phyloP scores from a whole-genome alignment of 345 rosid genomes.

The Syzygium aromaticum region DNA sequence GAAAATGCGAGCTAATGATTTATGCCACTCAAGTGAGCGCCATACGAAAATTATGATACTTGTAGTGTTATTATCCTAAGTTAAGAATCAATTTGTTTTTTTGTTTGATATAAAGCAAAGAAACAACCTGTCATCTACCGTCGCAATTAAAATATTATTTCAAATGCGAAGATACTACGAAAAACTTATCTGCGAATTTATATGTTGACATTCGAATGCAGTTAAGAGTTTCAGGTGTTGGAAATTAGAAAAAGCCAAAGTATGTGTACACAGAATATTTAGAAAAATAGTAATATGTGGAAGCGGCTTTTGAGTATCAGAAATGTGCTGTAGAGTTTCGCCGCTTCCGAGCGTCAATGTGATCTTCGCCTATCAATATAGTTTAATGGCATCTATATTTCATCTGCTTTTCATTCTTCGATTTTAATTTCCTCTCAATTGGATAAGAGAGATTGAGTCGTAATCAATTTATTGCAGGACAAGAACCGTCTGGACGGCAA shows the following conservation, averaged over 20 bases:
- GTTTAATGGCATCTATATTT: not conserved
- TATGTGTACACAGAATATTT: not conserved
- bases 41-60: too few species aligned
- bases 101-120: not conserved
- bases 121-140: not conserved
- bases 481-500: not conserved
- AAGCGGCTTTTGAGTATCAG: not conserved
- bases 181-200: too few species aligned
- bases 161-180: too few species aligned
- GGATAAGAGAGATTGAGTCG: not conserved
- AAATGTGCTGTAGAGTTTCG: not conserved
- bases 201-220: not conserved
- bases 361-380: not conserved
- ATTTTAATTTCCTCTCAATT: not conserved
- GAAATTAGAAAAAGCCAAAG: too few species aligned
- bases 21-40: too few species aligned
- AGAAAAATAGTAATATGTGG: not conserved
- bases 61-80: too few species aligned
- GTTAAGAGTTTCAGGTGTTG: not conserved
- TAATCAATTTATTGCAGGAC: not conserved
- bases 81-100: too few species aligned
- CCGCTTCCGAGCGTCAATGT: not conserved
- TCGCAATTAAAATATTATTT: not conserved
- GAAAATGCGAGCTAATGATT: too few species aligned
- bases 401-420: not conserved